phyloP scores from a whole-genome alignment of 1,284 basidiomycete genomes.

The Lentinus polychrous region DNA sequence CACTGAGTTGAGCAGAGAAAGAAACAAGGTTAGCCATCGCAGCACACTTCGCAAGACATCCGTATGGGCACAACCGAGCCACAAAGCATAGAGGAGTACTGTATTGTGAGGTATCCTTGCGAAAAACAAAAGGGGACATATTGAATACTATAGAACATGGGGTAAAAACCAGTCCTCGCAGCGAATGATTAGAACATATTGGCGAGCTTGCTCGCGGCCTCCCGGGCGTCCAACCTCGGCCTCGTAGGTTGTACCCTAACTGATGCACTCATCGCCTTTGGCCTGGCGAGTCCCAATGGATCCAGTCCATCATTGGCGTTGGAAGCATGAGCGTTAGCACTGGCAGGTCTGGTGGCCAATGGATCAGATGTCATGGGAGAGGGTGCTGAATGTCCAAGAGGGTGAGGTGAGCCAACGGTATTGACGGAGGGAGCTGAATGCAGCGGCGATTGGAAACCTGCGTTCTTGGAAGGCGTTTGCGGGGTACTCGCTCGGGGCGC shows the following conservation, averaged over 20 bases:
- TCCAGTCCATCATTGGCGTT: constrained; percentile 36
- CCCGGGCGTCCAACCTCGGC: constrained; percentile 66
- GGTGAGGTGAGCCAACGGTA: constrained; percentile 14
- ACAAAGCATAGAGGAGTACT: too few species aligned
- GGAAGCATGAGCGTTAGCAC: constrained; percentile 9
- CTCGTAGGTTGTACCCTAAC: constrained; percentile 61
- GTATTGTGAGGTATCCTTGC: background rate
- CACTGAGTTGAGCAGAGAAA: too few species aligned
- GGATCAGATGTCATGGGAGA: background rate
- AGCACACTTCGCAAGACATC: too few species aligned
- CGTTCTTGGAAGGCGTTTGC: constrained; percentile 12
- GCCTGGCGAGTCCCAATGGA: constrained; percentile 53
- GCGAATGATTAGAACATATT: constrained; percentile 62
- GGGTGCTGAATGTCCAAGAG: constrained; percentile 8
- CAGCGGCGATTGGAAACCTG: constrained; percentile 5
- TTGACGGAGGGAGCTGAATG: constrained; percentile 9
- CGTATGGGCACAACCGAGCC: too few species aligned
- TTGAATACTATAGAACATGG: too few species aligned
- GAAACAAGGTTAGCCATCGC: too few species aligned
- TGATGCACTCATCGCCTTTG: constrained; percentile 58
- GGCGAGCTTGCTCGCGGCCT: constrained; percentile 82
- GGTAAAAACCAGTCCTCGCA: too few species aligned
- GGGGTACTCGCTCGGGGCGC: constrained; percentile 13
- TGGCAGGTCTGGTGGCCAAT: constrained; percentile 6
- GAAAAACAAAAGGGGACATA: too few species aligned